These are phyloP conservation scores for Diaporthe batatas DNA, from an alignment of 2,329 filamentous ascomycete genomes.

Conservation along the genomic window DNA sequence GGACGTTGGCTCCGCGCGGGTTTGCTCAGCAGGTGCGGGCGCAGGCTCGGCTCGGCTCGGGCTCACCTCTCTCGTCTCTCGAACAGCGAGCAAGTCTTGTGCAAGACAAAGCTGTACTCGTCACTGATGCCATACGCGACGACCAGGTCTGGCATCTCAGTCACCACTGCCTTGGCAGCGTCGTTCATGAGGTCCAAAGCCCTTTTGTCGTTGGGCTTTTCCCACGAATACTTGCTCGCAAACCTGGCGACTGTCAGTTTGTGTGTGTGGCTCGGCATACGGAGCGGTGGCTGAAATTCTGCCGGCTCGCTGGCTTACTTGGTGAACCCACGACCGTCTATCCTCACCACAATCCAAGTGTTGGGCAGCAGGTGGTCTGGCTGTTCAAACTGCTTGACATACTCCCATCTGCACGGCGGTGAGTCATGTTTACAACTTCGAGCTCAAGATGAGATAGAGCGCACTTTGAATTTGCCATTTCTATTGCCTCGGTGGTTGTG, in stretches of 20 bases:
- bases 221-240: constrained; percentile 84
- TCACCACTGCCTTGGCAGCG: constrained; percentile 86
- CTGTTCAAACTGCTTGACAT: constrained; percentile 91
- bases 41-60: not conserved
- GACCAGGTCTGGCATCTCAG: constrained; percentile 85
- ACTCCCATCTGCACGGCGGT: constrained; percentile 79
- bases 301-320: constrained; percentile 70
- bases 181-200: constrained; percentile 95
- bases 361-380: constrained; percentile 84
- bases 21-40: not conserved
- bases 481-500: not conserved
- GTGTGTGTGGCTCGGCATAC: not conserved
- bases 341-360: constrained; percentile 94
- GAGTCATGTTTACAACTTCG: constrained; percentile 45
- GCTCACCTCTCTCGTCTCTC: constrained; percentile 83
- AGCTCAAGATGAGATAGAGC: constrained; percentile 33
- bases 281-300: not conserved
- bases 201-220: constrained; percentile 91
- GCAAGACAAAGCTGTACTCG: constrained; percentile 94
- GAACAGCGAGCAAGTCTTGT: constrained; percentile 85
- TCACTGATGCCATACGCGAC: constrained; percentile 95
- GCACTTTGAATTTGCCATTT: constrained; percentile 50
- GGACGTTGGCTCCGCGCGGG: not conserved
- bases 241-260: constrained; percentile 67
- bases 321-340: constrained; percentile 95